These are phyloP conservation scores for Friedmanniomyces simplex DNA, from an alignment of 495 filamentous ascomycete genomes.

Conservation along the genomic window DNA sequence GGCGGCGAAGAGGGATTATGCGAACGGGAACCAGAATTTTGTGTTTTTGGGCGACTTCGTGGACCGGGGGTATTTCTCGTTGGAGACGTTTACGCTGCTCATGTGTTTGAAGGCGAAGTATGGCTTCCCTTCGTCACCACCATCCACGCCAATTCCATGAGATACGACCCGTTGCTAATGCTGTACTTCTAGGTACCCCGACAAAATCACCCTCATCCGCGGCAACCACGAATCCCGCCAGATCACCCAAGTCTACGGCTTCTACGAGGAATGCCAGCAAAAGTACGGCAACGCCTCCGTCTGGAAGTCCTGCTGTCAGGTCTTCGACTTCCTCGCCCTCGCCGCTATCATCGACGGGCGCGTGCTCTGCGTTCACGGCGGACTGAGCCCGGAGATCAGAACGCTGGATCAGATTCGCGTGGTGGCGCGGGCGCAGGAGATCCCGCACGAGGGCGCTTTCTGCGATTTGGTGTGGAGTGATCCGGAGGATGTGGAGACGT, in stretches of 20 bases:
- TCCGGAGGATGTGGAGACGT: conserved; percentile 95
- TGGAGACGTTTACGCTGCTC: conserved; percentile 90
- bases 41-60: conserved; percentile 97
- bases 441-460: conserved; percentile 95
- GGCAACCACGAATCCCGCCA: conserved; percentile 97
- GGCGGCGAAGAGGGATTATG: conserved; percentile 10
- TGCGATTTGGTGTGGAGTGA: conserved; percentile 98
- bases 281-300: conserved; percentile 98
- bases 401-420: conserved; percentile 97
- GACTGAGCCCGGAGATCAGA: conserved; percentile 90
- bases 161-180: neutral
- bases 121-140: conserved; percentile 22
- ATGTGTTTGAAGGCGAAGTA: conserved; percentile 97
- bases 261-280: conserved; percentile 95
- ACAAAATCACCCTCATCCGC: conserved; percentile 87
- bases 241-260: conserved; percentile 97
- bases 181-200: conserved; percentile 59
- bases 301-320: conserved; percentile 98
- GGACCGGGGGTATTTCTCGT: conserved; percentile 92
- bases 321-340: conserved; percentile 94
- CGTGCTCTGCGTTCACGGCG: conserved; percentile 93
- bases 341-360: conserved; percentile 95
- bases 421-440: conserved; percentile 92
- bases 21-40: conserved; percentile 65
- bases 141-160: neutral